Conservation (phyloP, 1,284 basidiomycete genomes). For the Trichosporon inkin region DNA sequence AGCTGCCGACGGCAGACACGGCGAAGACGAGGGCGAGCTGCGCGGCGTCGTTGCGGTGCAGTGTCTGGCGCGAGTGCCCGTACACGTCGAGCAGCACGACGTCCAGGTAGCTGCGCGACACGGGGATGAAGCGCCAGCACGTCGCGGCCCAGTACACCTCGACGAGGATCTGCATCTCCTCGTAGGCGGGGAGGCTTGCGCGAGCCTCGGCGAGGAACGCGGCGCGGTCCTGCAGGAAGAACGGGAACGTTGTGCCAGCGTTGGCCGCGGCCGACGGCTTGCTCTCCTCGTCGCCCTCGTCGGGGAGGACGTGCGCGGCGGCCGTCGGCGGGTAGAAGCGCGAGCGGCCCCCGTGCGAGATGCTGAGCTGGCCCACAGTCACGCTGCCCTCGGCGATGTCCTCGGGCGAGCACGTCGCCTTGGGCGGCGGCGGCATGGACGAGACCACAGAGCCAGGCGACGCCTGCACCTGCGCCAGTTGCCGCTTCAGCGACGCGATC, state of each 20-base stretch:
- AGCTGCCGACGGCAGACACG: not conserved
- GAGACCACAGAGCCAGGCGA: not conserved
- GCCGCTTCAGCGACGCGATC: not conserved
- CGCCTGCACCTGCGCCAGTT: not conserved
- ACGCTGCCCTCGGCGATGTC: constrained; percentile 3
- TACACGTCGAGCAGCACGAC: constrained; percentile 3
- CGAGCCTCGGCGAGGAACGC: constrained; percentile 1
- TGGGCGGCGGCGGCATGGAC: not conserved
- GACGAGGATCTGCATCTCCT: constrained; percentile 3
- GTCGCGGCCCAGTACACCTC: constrained; percentile 6
- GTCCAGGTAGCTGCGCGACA: not conserved
- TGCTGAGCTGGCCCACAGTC: not conserved
- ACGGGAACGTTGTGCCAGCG: not conserved
- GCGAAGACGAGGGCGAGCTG: constrained; percentile 5
- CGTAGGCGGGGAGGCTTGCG: not conserved
- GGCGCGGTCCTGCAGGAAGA: constrained; percentile 3
- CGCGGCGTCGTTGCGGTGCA: constrained; percentile 5
- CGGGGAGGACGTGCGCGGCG: constrained; percentile 1
- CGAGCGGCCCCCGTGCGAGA: not conserved
- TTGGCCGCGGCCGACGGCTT: not conserved
- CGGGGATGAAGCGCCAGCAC: constrained; percentile 6
- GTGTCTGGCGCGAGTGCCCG: not conserved
- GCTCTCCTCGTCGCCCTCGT: constrained; percentile 5
- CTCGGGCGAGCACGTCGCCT: not conserved
- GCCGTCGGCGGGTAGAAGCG: constrained; percentile 3